A percentile compares a stretch with the other conserved stretches of the same genome.
These are phyloP conservation scores for Claviceps pusilla DNA, from an alignment of 2,329 filamentous ascomycete species.

Conservation along the genomic window DNA sequence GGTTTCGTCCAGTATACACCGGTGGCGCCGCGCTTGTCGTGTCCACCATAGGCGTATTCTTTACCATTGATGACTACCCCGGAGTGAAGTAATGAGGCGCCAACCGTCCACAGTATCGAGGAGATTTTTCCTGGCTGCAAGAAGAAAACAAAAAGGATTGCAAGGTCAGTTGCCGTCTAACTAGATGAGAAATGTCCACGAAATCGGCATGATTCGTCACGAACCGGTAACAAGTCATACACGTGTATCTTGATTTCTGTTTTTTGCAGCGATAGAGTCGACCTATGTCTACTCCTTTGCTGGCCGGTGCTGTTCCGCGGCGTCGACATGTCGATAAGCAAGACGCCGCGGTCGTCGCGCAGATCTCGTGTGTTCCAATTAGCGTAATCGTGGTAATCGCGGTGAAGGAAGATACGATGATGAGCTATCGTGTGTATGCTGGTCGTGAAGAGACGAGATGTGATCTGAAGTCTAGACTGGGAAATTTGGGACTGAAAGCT, in stretches of 20 bases:
- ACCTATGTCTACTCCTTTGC: conserved; percentile 34
- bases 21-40: conserved; percentile 53
- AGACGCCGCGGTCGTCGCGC: background rate
- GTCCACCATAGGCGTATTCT: conserved; percentile 77
- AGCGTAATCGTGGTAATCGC: background rate
- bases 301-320: conserved; percentile 13
- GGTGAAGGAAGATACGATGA: background rate
- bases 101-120: conserved; percentile 63
- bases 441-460: background rate
- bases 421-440: background rate
- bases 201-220: conserved; percentile 8
- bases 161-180: background rate
- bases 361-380: background rate
- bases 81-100: conserved; percentile 64
- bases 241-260: conserved; percentile 64
- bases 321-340: conserved; percentile 12
- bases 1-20: conserved; percentile 77
- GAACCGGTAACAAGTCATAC: conserved; percentile 60
- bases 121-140: conserved; percentile 55
- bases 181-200: background rate
- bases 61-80: conserved; percentile 66
- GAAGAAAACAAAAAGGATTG: conserved; percentile 2
- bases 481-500: background rate
- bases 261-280: conserved; percentile 53
- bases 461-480: background rate